These are phyloP conservation scores for Pythium sukuiense DNA, from an alignment of 352 stramenopile species.

Conservation along the genomic window DNA sequence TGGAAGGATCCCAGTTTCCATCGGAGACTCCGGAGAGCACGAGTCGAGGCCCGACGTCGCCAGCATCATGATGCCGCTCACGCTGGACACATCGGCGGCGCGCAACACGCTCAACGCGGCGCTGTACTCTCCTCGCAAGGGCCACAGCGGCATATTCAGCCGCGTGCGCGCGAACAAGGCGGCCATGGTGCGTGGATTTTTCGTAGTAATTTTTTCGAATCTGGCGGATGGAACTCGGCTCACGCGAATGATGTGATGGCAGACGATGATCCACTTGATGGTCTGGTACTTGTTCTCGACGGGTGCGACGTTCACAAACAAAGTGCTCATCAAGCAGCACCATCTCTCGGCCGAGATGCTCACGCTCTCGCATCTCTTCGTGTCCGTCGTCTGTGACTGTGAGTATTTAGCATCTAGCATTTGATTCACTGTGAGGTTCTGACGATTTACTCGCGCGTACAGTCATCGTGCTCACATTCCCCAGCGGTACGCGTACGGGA, in stretches of 20 bases:
- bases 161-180: conserved; percentile 30
- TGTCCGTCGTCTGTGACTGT: conserved; percentile 81
- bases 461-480: conserved; percentile 80
- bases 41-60: no score
- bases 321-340: conserved; percentile 85
- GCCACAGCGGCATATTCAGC: conserved; percentile 26
- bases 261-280: conserved; percentile 47
- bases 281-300: conserved; percentile 87
- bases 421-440: no score
- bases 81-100: conserved; percentile 17
- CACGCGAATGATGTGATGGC: neutral
- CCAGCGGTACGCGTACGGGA: conserved; percentile 36
- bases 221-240: no score
- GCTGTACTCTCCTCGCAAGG: conserved; percentile 32
- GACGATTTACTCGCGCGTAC: neutral
- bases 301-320: conserved; percentile 82
- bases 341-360: conserved; percentile 84
- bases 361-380: conserved; percentile 81
- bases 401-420: conserved; percentile 14
- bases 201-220: neutral
- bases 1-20: neutral
- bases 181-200: conserved; percentile 23
- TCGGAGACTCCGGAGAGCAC: neutral
- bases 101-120: conserved; percentile 23
- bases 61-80: conserved; percentile 19